Evolutionary conservation across 2,329 filamentous ascomycete genomes (phyloP), one percentile per base, ranked within the genome.

Genomic region (Penicillium sp.): DNA sequence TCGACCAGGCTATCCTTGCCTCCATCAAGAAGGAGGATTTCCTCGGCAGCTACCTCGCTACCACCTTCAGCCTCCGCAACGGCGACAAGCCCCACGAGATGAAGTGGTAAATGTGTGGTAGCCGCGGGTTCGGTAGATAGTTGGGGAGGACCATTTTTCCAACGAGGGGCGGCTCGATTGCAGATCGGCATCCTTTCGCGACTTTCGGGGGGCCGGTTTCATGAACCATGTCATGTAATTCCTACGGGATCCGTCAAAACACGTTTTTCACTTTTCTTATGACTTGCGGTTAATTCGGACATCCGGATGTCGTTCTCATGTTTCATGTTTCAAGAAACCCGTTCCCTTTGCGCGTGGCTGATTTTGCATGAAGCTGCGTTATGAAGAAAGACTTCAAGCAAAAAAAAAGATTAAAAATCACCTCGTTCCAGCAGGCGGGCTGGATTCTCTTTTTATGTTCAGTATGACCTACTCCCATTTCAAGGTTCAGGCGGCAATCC

Each of bases 71-170:
- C 88, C 89, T 99, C 82, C 90, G 93, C 84, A 97, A 93, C 86
- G 94, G 94, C 77, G 93, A 99, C 87, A 93, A 93, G 89, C 94
- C 94, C 83, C 94, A 99, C 85, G 91, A 96, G 88, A 97, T 99
- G 94, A 90, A 91, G 84, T 99, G 93, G 88, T 99, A 97, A 83
- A 87, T 73, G 66, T 65, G 71, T 65, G 68, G 70, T 68, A 67
- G 73, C 71, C 71, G 72, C 68, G 71, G 73, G 73, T 73, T 73
- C 71, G 72, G 71, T 75, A 73, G 69, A 72, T 71, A 69, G 62
- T 69, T 72, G 71, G 71, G 70, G 72, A 72, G 71, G 71, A 69
- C 67, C 69, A 67, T 70, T 69, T 69, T 69, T 67, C 64, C 62
- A 67, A 67, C 65, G 71, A 74, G 63, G 68, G 70, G 70, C 67